Conservation (phyloP, 164 flowering plant species). For the Magnolia officinalis region DNA sequence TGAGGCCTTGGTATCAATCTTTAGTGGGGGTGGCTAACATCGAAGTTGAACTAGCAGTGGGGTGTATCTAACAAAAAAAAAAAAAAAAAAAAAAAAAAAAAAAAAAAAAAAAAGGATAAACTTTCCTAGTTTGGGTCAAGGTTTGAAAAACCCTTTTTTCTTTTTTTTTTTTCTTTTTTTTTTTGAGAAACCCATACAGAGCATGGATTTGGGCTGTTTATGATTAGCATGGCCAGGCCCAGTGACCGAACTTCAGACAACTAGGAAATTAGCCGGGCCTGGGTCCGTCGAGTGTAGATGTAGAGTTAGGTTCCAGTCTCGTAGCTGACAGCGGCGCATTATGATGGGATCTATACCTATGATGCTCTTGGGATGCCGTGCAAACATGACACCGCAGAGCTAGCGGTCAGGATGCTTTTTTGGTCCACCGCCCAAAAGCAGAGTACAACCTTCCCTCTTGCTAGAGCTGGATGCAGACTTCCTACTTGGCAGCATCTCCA, state of each 20-base stretch:
- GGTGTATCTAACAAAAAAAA: too few relatives aligned
- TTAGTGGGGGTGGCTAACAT: too few relatives aligned
- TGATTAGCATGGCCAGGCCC: neutral
- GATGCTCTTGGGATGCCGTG: slow-evolving; percentile 9
- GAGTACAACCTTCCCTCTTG: slow-evolving; percentile 21
- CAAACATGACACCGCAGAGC: slow-evolving; percentile 19
- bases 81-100: too few relatives aligned
- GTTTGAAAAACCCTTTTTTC: too few relatives aligned
- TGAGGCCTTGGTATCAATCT: too few relatives aligned
- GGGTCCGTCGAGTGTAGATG: neutral
- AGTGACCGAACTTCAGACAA: neutral
- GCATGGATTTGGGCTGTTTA: neutral
- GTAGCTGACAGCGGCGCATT: neutral
- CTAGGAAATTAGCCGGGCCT: neutral
- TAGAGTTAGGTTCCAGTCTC: neutral
- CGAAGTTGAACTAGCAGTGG: too few relatives aligned
- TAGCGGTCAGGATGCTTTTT: neutral
- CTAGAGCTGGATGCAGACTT: slow-evolving; percentile 19
- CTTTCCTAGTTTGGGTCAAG: too few relatives aligned
- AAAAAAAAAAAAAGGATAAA: too few relatives aligned
- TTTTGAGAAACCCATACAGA: too few relatives aligned
- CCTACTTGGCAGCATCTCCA: slow-evolving; percentile 14
- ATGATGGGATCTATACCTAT: neutral
- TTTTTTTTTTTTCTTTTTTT: too few relatives aligned
- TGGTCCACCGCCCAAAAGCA: slow-evolving; percentile 14